Evolutionary conservation across 176 grass and related monocot species (phyloP).

Genomic region (Themeda triandra): DNA sequence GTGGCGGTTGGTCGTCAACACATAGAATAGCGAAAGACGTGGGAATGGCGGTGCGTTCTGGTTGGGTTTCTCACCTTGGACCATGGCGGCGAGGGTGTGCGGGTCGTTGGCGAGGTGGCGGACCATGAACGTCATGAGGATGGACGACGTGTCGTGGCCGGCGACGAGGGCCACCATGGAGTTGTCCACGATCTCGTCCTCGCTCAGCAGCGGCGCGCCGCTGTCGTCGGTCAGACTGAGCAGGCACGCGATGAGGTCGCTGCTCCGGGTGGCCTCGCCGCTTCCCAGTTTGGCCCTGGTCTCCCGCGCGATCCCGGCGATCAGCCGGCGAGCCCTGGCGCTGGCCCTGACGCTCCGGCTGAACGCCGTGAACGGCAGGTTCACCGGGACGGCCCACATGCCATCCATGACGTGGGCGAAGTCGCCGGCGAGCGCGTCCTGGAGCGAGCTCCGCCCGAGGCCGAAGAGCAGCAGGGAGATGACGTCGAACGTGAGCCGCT

Average conservation of each 20-base stretch:
- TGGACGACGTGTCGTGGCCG: constrained; percentile 47
- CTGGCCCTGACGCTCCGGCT: constrained; percentile 20
- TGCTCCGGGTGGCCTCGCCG: neutral
- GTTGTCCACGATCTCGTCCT: constrained; percentile 58
- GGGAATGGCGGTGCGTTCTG: too few species aligned
- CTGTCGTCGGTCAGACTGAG: neutral
- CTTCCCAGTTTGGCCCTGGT: constrained; percentile 15
- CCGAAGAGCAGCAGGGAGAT: constrained; percentile 41
- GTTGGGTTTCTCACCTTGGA: constrained; percentile 9
- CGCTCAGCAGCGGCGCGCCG: constrained; percentile 13
- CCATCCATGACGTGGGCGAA: neutral
- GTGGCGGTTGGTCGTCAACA: neutral
- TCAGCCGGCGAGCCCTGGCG: neutral
- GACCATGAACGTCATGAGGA: constrained; percentile 58
- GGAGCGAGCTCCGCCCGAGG: neutral
- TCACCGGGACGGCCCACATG: constrained; percentile 31
- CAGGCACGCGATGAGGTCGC: constrained; percentile 45
- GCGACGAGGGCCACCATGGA: constrained; percentile 28
- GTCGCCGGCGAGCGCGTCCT: constrained; percentile 23
- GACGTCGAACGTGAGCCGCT: constrained; percentile 49
- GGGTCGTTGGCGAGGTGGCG: constrained; percentile 49
- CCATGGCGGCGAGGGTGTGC: constrained; percentile 21
- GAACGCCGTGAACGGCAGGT: constrained; percentile 48
- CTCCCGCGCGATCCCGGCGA: neutral
- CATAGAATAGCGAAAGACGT: neutral